These are phyloP conservation scores for Metarhizium brunneum DNA, from an alignment of 2,329 filamentous ascomycete genomes.

Conservation along the genomic window DNA sequence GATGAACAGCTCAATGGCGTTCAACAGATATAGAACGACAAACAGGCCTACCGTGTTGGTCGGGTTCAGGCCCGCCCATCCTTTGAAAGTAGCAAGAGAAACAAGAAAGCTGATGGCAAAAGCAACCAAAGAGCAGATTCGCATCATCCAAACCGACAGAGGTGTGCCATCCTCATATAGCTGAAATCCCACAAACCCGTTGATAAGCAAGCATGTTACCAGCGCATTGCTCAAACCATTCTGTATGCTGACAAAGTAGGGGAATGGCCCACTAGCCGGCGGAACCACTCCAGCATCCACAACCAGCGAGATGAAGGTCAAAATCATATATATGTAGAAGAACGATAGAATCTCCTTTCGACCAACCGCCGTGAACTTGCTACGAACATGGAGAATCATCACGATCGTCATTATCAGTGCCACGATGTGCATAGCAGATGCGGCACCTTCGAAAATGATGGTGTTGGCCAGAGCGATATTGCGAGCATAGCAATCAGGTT, in stretches of 20 bases:
- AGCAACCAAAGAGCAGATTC: slow-evolving; percentile 67
- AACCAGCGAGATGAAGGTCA: slow-evolving; percentile 80
- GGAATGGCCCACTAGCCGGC: slow-evolving; percentile 68
- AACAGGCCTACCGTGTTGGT: slow-evolving; percentile 85
- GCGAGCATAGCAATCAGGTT: slow-evolving; percentile 84
- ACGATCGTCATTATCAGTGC: slow-evolving; percentile 88
- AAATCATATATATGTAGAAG: slow-evolving; percentile 92
- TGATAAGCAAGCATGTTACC: slow-evolving; percentile 84
- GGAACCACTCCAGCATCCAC: slow-evolving; percentile 90
- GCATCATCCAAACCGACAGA: slow-evolving; percentile 86
- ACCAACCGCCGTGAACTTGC: slow-evolving; percentile 95
- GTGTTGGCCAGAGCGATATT: slow-evolving; percentile 97
- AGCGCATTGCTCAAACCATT: slow-evolving; percentile 77
- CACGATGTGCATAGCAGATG: slow-evolving; percentile 85
- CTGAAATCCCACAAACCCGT: slow-evolving; percentile 97
- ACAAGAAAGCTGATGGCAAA: slow-evolving; percentile 83
- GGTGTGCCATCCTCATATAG: slow-evolving; percentile 95
- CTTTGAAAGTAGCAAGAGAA: slow-evolving; percentile 84
- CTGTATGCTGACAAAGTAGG: slow-evolving; percentile 87
- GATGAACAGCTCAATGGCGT: slow-evolving; percentile 74
- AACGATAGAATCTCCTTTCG: slow-evolving; percentile 71
- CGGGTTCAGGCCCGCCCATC: slow-evolving; percentile 77
- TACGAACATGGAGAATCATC: slow-evolving; percentile 94
- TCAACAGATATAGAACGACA: slow-evolving; percentile 83
- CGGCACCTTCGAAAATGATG: slow-evolving; percentile 91